Base-by-base conservation (phyloP, 768 basidiomycete species). In the Lentinus tigrinus region DNA sequence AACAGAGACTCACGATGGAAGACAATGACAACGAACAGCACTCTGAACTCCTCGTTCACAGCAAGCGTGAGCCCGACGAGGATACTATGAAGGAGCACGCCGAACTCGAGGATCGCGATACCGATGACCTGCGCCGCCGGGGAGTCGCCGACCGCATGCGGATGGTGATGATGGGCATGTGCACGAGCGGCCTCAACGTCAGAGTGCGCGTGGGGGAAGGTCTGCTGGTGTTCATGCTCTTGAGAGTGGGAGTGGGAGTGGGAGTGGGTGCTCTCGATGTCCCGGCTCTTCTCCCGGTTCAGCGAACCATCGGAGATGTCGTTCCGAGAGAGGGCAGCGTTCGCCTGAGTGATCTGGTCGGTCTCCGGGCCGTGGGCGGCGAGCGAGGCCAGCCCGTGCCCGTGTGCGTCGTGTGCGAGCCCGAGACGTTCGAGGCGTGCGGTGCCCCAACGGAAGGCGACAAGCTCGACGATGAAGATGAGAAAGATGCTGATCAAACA, bases 71-170 rank as follows among this genome's bases (percentile, higher is more conserved):
- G 75, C 0, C 95, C 95, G 60, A 97, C 90, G 48, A 96, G 78
- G 7, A 94, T 67, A 71, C 91, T 93, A 68, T 95, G 95, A 31
- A 98, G 72, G 5, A 93, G 71, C 28, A 98, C 93, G 65, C 96
- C 96, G 65, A 97, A 96, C 69, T 99, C 96, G 47, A 99, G 78
- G 57, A 98, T 95, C 34, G 83, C 92, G 47, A 99, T 81, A 14
- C 94, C 95, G 47, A 97, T 78, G 37, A 95, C 72, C 70, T 95
- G 93, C 2, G 91, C 86, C 9, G 75, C 55, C 3, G 82, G 73
- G 19, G 75, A 74, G 38, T 85, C 79, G 31, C 42, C 69, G 60
- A 36, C 59, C 24, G 51, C 57, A 16, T 59, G 51, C 28, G 47
- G 43, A 21, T 52, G 53, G 28, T 37, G 24, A 27, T 55, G 39